Evolutionary conservation across 176 grass and related monocot genomes (phyloP).

Genomic region (Avena eriantha): DNA sequence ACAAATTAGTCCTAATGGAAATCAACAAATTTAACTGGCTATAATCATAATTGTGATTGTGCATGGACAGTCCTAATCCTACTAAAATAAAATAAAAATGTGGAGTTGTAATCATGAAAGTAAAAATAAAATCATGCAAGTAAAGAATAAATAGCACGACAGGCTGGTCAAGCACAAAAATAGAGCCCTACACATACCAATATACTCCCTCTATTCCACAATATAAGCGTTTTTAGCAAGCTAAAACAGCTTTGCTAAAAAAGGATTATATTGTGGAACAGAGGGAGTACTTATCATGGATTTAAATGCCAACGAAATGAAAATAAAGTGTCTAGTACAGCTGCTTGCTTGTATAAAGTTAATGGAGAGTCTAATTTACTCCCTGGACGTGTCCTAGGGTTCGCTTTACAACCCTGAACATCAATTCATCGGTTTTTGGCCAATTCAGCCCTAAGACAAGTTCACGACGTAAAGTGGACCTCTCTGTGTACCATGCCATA

Average conservation of each 20-base stretch:
- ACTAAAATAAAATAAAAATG: neutral
- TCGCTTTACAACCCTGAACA: neutral
- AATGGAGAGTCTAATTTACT: neutral
- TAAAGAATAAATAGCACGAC: neutral
- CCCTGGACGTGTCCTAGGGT: neutral
- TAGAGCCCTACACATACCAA: neutral
- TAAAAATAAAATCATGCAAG: constrained; percentile 39
- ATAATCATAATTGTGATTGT: constrained; percentile 8
- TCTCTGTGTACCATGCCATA: neutral
- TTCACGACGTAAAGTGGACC: neutral
- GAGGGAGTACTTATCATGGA: neutral
- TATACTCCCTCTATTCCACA: neutral
- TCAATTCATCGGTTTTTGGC: neutral
- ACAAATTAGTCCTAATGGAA: neutral
- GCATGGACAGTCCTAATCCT: neutral
- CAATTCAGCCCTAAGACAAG: neutral
- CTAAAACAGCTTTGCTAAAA: too few species aligned
- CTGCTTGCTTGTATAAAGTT: neutral
- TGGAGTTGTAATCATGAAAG: neutral
- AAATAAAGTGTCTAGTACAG: neutral
- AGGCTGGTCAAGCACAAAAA: constrained; percentile 5
- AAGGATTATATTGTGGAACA: too few species aligned
- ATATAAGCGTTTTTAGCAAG: too few species aligned
- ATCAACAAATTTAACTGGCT: neutral
- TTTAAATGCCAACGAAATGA: constrained; percentile 22